phyloP scores from a whole-genome alignment of 2,329 filamentous ascomycete species.

The Diatrype stigma region DNA sequence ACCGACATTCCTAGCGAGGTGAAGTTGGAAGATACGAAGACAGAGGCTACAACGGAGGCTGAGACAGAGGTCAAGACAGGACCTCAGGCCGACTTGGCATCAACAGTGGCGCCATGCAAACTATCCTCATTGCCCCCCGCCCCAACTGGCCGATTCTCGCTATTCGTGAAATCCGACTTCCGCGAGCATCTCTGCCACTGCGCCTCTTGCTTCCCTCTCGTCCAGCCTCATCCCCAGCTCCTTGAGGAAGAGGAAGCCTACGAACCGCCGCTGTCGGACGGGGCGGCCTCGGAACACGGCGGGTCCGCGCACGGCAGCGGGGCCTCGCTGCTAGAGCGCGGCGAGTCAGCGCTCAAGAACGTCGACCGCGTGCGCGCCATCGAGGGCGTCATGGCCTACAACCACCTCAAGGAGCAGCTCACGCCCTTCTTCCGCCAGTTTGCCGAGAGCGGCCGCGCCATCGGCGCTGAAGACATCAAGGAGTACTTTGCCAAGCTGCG shows the following conservation, averaged over 20 bases:
- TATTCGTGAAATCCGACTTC: constrained; percentile 79
- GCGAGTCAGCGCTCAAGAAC: constrained; percentile 86
- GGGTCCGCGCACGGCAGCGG: constrained; percentile 64
- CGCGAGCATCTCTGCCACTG: constrained; percentile 81
- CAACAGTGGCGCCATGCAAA: constrained; percentile 51
- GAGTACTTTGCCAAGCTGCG: constrained; percentile 90
- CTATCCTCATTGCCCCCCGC: constrained; percentile 53
- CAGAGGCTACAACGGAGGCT: too few relatives aligned
- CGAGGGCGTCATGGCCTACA: constrained; percentile 97
- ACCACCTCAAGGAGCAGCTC: constrained; percentile 92
- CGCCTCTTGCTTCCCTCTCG: constrained; percentile 68
- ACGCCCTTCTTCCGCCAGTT: constrained; percentile 92
- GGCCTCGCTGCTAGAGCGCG: constrained; percentile 82
- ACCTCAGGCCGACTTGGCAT: constrained; percentile 4
- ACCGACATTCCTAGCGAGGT: constrained; percentile 8
- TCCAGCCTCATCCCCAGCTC: constrained; percentile 71
- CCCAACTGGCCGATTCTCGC: constrained; percentile 61
- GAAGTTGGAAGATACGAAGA: constrained; percentile 18
- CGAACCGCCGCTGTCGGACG: constrained; percentile 78
- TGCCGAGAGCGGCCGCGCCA: constrained; percentile 81
- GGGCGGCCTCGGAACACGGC: constrained; percentile 50
- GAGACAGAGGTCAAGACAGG: too few relatives aligned
- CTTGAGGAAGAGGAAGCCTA: constrained; percentile 94
- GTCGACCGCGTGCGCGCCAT: constrained; percentile 92
- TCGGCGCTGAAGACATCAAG: constrained; percentile 94